These are phyloP conservation scores for Haematococcus lacustris DNA, from an alignment of 139 green algal species.

Conservation along the genomic window DNA sequence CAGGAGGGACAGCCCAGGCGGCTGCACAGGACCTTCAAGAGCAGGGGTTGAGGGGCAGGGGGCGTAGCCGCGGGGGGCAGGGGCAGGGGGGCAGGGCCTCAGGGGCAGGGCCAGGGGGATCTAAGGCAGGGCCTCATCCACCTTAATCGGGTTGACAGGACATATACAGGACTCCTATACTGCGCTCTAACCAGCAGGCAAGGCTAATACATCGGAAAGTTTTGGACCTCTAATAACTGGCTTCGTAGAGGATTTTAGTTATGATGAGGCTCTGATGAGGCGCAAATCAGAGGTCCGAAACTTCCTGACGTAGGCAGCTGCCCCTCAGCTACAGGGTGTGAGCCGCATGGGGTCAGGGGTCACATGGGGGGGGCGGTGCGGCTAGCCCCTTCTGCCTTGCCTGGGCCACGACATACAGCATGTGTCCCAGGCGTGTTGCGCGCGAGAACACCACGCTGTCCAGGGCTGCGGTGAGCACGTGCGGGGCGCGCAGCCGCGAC, in stretches of 20 bases:
- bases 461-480: constrained; percentile 67
- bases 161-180: background rate
- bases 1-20: background rate
- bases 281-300: background rate
- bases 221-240: too few relatives aligned
- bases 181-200: background rate
- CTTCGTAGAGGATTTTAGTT: background rate
- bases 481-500: constrained; percentile 49
- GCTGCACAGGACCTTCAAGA: too few relatives aligned
- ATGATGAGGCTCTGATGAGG: background rate
- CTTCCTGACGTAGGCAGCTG: background rate
- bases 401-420: constrained; percentile 70
- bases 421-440: constrained; percentile 66
- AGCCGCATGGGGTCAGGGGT: too few relatives aligned
- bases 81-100: background rate
- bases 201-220: too few relatives aligned
- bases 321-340: background rate
- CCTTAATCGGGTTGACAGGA: background rate
- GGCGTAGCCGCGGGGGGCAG: background rate
- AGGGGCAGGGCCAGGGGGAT: background rate
- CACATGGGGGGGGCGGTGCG: background rate
- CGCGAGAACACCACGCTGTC: constrained; percentile 61
- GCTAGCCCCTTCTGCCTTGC: constrained; percentile 11
- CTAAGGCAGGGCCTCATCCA: background rate
- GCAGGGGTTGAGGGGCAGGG: too few relatives aligned